Conservation (phyloP, 805 yeast genomes). For the Yamadazyma philogaea region DNA sequence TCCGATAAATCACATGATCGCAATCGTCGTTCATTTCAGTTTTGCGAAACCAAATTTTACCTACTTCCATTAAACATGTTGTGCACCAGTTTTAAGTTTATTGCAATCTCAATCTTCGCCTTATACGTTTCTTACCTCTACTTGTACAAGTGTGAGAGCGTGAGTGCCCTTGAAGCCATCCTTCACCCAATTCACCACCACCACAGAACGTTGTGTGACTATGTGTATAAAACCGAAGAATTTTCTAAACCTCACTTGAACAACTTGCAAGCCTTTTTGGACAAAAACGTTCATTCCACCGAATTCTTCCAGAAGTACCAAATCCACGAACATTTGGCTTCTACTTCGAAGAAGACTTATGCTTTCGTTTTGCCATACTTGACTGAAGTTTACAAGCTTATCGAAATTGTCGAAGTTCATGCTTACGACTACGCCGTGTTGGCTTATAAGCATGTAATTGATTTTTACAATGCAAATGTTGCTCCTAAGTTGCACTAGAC, state of each 20-base stretch:
- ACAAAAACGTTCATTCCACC: constrained; percentile 36
- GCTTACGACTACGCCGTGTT: constrained; percentile 23
- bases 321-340: constrained; percentile 26
- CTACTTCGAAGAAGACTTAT: constrained; percentile 13
- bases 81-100: constrained; percentile 10
- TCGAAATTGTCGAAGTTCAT: constrained; percentile 34
- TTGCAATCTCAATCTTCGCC: constrained; percentile 23
- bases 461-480: constrained; percentile 21
- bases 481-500: constrained; percentile 12
- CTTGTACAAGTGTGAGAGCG: constrained; percentile 37
- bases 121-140: constrained; percentile 37
- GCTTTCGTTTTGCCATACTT: constrained; percentile 29
- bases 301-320: constrained; percentile 31
- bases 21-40: constrained; percentile 6
- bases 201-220: constrained; percentile 35
- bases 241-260: constrained; percentile 30
- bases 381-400: constrained; percentile 28
- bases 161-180: constrained; percentile 28
- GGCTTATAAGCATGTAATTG: constrained; percentile 19
- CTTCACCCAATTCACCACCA: constrained; percentile 38
- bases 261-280: constrained; percentile 28
- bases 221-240: constrained; percentile 26
- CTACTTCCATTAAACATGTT: constrained; percentile 6
- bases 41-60: not conserved
- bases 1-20: constrained; percentile 10